These are phyloP conservation scores for Urtica urens DNA, from an alignment of 306 rosid genomes.

Conservation along the genomic window DNA sequence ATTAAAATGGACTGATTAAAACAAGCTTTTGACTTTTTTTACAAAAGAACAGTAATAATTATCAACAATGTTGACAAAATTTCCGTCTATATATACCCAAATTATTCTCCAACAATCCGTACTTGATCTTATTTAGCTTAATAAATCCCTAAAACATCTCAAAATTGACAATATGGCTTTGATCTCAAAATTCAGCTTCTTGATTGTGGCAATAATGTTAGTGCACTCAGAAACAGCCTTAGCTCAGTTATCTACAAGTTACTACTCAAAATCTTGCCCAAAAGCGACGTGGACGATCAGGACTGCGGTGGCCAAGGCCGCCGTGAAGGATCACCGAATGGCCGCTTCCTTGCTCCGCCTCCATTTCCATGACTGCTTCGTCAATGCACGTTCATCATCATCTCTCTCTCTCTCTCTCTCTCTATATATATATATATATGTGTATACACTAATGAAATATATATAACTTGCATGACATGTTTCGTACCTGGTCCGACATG, in stretches of 20 bases:
- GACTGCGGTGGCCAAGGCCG: not conserved
- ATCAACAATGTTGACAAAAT: not conserved
- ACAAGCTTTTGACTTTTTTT: not conserved
- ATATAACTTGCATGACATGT: no score
- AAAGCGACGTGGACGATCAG: conserved; percentile 7
- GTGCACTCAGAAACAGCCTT: conserved; percentile 14
- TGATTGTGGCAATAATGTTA: not conserved
- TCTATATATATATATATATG: not conserved
- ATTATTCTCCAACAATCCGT: not conserved
- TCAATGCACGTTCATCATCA: conserved; percentile 32
- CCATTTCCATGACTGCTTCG: conserved; percentile 25
- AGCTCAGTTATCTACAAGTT: conserved; percentile 21
- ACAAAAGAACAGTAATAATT: not conserved
- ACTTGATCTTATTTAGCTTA: not conserved
- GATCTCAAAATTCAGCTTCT: not conserved
- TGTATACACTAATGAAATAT: not conserved
- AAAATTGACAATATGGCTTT: not conserved
- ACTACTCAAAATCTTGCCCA: not conserved
- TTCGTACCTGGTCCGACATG: no score
- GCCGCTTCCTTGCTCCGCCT: conserved; percentile 13
- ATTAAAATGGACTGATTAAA: not conserved
- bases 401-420: not conserved
- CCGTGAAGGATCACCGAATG: conserved; percentile 9
- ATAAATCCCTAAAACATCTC: not conserved
- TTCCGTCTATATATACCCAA: not conserved